Base-by-base conservation (phyloP, 352 stramenopile species). In the Plasmopara viticola region DNA sequence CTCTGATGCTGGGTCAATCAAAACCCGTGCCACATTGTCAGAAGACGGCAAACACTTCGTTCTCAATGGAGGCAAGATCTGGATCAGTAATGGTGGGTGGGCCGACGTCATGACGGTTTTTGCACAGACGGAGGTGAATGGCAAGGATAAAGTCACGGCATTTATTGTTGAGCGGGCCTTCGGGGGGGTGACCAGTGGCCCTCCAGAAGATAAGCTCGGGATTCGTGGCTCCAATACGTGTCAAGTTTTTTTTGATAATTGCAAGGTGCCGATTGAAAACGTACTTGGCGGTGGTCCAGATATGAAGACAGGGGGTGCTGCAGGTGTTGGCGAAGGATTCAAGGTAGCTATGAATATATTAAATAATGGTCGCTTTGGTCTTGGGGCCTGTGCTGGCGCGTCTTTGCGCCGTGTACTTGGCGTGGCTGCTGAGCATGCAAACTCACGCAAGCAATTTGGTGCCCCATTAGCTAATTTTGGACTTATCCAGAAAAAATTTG, bases 31-130 rank as follows among this genome's bases (percentile, higher is more conserved):
- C 12, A 86, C 75, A 44, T 62, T 96, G 50, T 92, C 92, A 44
- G 86, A 95, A 34, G 90, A 97, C 34, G 84, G 95, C 60, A 86
- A 85, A 52, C 76, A 91, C 53, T 97, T 90, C 63, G 74, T 97
- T 48, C 59, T 97, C 8, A 97, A 97, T 70, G 90, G 90, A 60
- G 80, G 76, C 62, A 99, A 98, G 76, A 87, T 98, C 51, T 99
- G 95, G 95, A 98, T 98, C 66, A 98, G 88, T 47, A 98, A 98
- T 80, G 90, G 88, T 25, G 90, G 82, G 38, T 94, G 97, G 73
- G 95, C 95, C n/a, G 89, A 97, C 13, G 71, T 98, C 47, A 98
- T 98, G 82, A 92, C 97, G 14, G 91, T 98, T 9, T 98, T 98
- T 74, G 95, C 94, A 18, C 97, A 98, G 74, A 95, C 76, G 0